Evolutionary conservation across 805 yeast species (phyloP), one percentile per base, ranked within the genome.

Genomic region (Brettanomyces nanus): DNA sequence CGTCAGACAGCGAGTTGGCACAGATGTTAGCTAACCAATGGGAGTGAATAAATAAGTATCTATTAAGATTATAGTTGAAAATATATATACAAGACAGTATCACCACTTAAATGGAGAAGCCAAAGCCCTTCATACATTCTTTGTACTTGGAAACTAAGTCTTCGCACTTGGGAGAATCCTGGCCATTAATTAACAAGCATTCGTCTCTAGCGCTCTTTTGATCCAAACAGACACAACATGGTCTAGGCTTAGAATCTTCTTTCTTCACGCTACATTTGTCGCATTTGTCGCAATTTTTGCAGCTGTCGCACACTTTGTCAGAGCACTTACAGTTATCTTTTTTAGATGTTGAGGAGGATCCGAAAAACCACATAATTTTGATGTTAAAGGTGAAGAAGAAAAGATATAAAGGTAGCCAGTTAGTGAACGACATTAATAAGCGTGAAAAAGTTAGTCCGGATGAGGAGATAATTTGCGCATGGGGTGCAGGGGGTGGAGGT

Each of bases 201-300:
- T 87, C 89, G 53, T 90, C 98, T 54, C 97, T 74, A 19, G 64
- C 58, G 43, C 80, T 40, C 39, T 58, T 57, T 38, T 57, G 58
- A 25, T 82, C 83, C 49, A 80, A 73, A 61, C 97, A 92, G 18
- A 90, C 97, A 56, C 97, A 90, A 63, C 98, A 90, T 42, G 98
- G 97, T 56, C 85, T 80, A 28, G 62, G 36, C 29, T 22, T 35
- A 13, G 26, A 17, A 6, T 35, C 32, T 19, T 35, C 32, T 3
- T 28, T 33, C 36, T 33, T 33, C 36, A 33, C 23, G 7, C 23
- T 29, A 17, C 29, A 23, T 17, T 17, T 23, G 13, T 23, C 36
- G 14, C 36, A 33, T 23, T 14, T 21, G 28, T 21, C 30, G 29
- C 33, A 28, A n/a, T 6, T 30, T 18, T 17, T n/a, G n/a, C n/a